Evolutionary conservation across 2,329 filamentous ascomycete genomes (phyloP).

Genomic region (Zalaria obscura): DNA sequence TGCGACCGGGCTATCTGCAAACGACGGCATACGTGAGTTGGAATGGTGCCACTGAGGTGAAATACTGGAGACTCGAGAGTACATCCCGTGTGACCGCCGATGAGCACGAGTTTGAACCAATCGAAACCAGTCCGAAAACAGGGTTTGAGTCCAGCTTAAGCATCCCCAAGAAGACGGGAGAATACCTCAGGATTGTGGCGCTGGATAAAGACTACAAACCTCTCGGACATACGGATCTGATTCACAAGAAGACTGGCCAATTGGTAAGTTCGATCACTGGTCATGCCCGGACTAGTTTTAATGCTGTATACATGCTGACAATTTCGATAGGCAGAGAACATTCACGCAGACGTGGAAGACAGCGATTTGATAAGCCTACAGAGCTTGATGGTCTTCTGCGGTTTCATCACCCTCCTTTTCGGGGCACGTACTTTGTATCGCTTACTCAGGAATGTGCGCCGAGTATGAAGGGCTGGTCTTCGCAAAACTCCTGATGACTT

Average conservation of each 20-base stretch:
- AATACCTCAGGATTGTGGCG: slow-evolving; percentile 8
- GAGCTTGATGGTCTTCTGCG: too few relatives aligned
- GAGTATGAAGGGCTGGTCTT: too few relatives aligned
- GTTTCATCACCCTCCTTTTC: too few relatives aligned
- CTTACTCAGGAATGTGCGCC: too few relatives aligned
- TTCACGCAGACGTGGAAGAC: too few relatives aligned
- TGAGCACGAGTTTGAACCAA: not conserved
- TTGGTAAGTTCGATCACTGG: not conserved
- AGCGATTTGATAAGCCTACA: too few relatives aligned
- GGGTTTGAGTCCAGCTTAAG: slow-evolving; percentile 10
- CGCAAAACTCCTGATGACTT: too few relatives aligned
- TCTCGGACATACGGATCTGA: slow-evolving; percentile 11
- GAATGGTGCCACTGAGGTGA: slow-evolving; percentile 8
- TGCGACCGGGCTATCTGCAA: not conserved
- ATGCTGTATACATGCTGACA: too few relatives aligned
- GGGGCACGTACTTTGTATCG: too few relatives aligned
- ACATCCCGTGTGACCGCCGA: not conserved
- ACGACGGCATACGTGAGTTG: slow-evolving; percentile 6
- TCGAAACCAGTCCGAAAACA: slow-evolving; percentile 10
- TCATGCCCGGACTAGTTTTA: not conserved
- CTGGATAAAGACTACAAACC: slow-evolving; percentile 10
- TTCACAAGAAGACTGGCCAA: not conserved
- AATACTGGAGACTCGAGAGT: slow-evolving; percentile 6
- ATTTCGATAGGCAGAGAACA: too few relatives aligned
- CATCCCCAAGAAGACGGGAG: not conserved